phyloP scores from a whole-genome alignment of 176 grass and related monocot species.

The Pontederia crassipes region DNA sequence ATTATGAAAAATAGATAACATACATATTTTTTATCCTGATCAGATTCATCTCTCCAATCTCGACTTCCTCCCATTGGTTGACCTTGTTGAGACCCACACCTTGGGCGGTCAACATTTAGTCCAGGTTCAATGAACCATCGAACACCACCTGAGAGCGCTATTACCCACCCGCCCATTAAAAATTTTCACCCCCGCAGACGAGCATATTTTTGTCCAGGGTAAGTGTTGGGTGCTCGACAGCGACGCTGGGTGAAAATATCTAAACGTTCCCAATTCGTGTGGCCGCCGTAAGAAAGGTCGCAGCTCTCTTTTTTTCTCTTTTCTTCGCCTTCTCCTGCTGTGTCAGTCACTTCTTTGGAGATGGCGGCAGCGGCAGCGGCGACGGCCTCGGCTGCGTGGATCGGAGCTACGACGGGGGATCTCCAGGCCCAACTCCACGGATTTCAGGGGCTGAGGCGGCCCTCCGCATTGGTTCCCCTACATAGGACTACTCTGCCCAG shows the following conservation, averaged over 20 bases:
- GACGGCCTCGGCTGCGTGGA: constrained; percentile 28
- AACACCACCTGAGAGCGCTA: too few species aligned
- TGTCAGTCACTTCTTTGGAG: not conserved
- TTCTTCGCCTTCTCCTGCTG: not conserved
- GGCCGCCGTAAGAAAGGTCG: not conserved
- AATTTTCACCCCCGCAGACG: too few species aligned
- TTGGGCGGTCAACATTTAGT: too few species aligned
- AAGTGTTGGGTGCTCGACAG: not conserved
- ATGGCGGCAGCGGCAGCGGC: not conserved
- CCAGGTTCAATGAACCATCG: too few species aligned
- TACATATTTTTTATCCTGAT: too few species aligned
- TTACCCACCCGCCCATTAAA: too few species aligned
- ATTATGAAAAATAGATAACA: too few species aligned
- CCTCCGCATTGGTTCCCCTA: constrained; percentile 26
- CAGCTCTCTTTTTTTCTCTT: not conserved
- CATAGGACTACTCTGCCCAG: constrained; percentile 7
- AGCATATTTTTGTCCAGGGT: too few species aligned
- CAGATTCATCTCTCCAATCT: too few species aligned
- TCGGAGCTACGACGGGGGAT: constrained; percentile 22
- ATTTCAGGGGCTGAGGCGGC: constrained; percentile 36
- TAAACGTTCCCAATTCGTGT: not conserved
- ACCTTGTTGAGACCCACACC: too few species aligned
- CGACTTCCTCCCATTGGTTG: too few species aligned
- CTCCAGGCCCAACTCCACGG: constrained; percentile 14
- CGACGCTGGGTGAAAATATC: not conserved